phyloP scores from a whole-genome alignment of 2,329 filamentous ascomycete species.

The Penicillium sp. region DNA sequence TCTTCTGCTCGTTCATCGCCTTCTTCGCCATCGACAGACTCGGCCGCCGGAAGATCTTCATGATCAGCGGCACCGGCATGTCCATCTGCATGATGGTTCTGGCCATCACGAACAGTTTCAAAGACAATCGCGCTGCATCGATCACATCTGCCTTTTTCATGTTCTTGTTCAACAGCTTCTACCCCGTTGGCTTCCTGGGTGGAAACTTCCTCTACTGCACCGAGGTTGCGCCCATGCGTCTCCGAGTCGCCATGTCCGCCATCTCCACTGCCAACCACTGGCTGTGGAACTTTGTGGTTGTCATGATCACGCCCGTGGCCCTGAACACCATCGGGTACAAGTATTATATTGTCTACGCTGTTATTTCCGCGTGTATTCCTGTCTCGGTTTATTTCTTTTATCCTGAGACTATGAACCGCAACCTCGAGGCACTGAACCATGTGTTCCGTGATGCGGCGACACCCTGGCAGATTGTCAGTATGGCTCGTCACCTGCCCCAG shows the following conservation, averaged over 20 bases:
- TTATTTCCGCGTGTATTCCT: constrained; percentile 46
- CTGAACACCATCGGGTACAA: constrained; percentile 55
- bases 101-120: constrained; percentile 38
- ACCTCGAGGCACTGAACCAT: constrained; percentile 66
- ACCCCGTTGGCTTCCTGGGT: constrained; percentile 64
- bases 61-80: constrained; percentile 57
- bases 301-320: constrained; percentile 64
- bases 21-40: constrained; percentile 55
- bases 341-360: constrained; percentile 57
- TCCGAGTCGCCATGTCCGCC: constrained; percentile 55
- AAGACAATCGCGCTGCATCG: constrained; percentile 5
- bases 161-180: constrained; percentile 67
- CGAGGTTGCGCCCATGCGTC: constrained; percentile 54
- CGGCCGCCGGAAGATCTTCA: constrained; percentile 55
- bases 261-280: constrained; percentile 64
- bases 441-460: constrained; percentile 53
- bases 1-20: constrained; percentile 53
- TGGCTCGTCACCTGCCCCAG: constrained; percentile 25
- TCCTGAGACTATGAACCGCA: constrained; percentile 58
- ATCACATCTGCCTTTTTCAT: constrained; percentile 33
- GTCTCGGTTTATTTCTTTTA: constrained; percentile 58
- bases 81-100: constrained; percentile 58
- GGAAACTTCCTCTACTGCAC: constrained; percentile 55
- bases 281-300: constrained; percentile 62
- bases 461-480: constrained; percentile 28